These are phyloP conservation scores for Fraxinus greggii DNA, from an alignment of 305 asterid genomes.

Conservation along the genomic window DNA sequence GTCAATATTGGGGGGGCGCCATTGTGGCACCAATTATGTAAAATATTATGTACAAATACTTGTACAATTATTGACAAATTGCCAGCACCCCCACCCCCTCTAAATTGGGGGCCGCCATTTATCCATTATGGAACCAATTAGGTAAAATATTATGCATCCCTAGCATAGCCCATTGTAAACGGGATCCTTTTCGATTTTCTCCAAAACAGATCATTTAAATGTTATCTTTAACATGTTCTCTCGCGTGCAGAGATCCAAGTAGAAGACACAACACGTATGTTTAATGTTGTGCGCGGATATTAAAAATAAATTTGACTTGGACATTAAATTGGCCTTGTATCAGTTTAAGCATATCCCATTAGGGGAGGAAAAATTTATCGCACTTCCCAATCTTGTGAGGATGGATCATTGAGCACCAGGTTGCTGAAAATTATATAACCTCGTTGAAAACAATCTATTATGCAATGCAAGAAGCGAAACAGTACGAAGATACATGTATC, in stretches of 20 bases:
- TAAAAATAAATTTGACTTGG: background rate
- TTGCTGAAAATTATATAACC: background rate
- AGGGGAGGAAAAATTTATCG: background rate
- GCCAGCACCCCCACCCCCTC: too few relatives aligned
- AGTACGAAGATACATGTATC: too few relatives aligned
- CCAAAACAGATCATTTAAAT: background rate
- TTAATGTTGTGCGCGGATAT: background rate
- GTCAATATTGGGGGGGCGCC: too few relatives aligned
- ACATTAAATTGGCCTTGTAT: background rate
- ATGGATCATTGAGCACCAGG: background rate
- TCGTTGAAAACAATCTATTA: background rate
- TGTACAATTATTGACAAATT: too few relatives aligned
- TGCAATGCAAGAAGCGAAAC: background rate
- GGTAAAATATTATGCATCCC: too few relatives aligned
- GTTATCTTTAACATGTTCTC: background rate
- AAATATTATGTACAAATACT: too few relatives aligned
- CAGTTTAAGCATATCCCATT: background rate
- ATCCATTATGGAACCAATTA: too few relatives aligned
- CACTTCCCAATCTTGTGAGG: background rate
- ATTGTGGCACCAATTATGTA: too few relatives aligned
- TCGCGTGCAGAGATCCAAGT: background rate
- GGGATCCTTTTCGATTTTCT: background rate
- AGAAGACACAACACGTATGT: background rate
- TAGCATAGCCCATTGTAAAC: too few relatives aligned
- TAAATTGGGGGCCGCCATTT: too few relatives aligned